Conservation (phyloP, 2,329 filamentous ascomycete genomes). For the Acrodontium crateriforme region DNA sequence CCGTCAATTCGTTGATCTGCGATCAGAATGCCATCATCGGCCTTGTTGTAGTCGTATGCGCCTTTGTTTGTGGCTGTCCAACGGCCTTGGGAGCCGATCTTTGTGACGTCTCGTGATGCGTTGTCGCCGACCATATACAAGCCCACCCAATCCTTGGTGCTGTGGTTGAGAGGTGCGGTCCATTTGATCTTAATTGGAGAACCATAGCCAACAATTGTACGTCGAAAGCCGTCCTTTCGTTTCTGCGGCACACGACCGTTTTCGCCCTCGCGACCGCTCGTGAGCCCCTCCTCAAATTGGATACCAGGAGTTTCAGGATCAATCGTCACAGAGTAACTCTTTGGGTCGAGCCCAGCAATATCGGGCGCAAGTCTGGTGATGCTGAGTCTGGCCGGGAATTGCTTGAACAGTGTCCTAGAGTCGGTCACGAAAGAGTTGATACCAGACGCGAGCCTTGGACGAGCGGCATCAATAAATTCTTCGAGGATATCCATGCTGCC, state of each 20-base stretch:
- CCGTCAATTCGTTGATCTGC: constrained; percentile 47
- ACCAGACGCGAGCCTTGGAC: constrained; percentile 73
- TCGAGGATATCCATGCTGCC: constrained; percentile 82
- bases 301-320: constrained; percentile 43
- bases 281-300: constrained; percentile 30
- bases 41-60: constrained; percentile 59
- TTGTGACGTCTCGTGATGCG: constrained; percentile 67
- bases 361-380: constrained; percentile 69
- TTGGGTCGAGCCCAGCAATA: constrained; percentile 63
- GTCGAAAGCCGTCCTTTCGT: constrained; percentile 50
- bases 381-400: constrained; percentile 73
- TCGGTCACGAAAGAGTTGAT: constrained; percentile 80
- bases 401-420: constrained; percentile 75
- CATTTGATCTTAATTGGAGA: constrained; percentile 80
- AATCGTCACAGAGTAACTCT: constrained; percentile 65
- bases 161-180: constrained; percentile 77
- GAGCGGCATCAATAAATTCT: constrained; percentile 72
- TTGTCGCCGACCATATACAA: constrained; percentile 96
- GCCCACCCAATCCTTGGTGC: constrained; percentile 87
- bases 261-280: constrained; percentile 60
- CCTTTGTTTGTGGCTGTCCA: constrained; percentile 74
- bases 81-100: constrained; percentile 71
- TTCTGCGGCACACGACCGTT: constrained; percentile 52
- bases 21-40: constrained; percentile 62
- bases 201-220: constrained; percentile 74